phyloP scores from a whole-genome alignment of 2,329 filamentous ascomycete species.

The Fusarium multiceps region DNA sequence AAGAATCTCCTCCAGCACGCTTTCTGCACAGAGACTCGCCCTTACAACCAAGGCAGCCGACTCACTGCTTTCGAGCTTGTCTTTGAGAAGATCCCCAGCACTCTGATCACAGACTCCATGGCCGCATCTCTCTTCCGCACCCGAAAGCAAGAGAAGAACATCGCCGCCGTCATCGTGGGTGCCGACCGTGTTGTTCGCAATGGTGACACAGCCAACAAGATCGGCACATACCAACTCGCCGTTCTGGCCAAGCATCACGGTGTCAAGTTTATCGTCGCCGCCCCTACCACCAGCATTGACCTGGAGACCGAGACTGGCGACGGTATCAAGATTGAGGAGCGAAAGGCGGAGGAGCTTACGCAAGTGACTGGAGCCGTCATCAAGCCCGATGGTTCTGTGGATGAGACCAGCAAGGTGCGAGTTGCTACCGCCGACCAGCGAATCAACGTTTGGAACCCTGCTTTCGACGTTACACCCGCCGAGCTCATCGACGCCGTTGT shows the following conservation, averaged over 20 bases:
- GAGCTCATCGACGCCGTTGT: slow-evolving; percentile 92
- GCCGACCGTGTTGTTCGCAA: slow-evolving; percentile 96
- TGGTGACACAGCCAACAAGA: slow-evolving; percentile 98
- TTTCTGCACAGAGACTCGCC: slow-evolving; percentile 96
- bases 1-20: slow-evolving; percentile 78
- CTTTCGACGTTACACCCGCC: slow-evolving; percentile 94
- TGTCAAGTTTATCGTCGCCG: slow-evolving; percentile 94
- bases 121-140: slow-evolving; percentile 83
- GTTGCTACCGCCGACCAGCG: slow-evolving; percentile 83
- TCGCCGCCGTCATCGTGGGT: slow-evolving; percentile 90
- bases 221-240: slow-evolving; percentile 92
- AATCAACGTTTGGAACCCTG: slow-evolving; percentile 94
- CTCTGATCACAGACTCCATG: slow-evolving; percentile 96
- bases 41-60: slow-evolving; percentile 97
- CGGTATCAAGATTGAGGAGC: slow-evolving; percentile 91
- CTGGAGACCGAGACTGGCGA: slow-evolving; percentile 79
- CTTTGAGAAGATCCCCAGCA: slow-evolving; percentile 90
- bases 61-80: slow-evolving; percentile 97
- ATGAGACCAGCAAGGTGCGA: slow-evolving; percentile 71
- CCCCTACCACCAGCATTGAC: slow-evolving; percentile 94
- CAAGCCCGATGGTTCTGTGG: slow-evolving; percentile 69
- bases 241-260: slow-evolving; percentile 90
- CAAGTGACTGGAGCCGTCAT: slow-evolving; percentile 83
- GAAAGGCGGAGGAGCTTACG: slow-evolving; percentile 83
- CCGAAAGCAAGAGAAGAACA: slow-evolving; percentile 70